These are phyloP conservation scores for Barbarea vulgaris DNA, from an alignment of 345 rosid species.

Conservation along the genomic window DNA sequence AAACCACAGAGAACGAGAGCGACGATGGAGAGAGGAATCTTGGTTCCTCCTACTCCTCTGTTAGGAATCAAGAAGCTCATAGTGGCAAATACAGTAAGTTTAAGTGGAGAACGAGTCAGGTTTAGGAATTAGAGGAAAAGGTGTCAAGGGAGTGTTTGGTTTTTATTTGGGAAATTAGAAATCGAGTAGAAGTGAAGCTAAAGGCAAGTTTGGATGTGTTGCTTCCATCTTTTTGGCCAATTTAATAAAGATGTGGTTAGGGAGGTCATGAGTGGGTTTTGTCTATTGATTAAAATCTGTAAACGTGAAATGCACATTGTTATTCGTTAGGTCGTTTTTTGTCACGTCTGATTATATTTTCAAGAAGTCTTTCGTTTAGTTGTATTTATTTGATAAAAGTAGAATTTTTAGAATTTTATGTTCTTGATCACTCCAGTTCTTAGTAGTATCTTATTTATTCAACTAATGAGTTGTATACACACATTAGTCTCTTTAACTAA, in stretches of 20 bases:
- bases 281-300: constrained; percentile 20
- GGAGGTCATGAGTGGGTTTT: constrained; percentile 31
- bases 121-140: constrained; percentile 31
- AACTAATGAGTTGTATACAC: not conserved
- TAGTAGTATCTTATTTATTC: not conserved
- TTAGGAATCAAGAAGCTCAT: constrained; percentile 52
- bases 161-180: constrained; percentile 36
- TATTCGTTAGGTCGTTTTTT: not conserved
- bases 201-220: constrained; percentile 42
- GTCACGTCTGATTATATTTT: not conserved
- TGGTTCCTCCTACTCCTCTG: constrained; percentile 48
- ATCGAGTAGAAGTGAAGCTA: constrained; percentile 57
- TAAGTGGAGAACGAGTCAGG: not conserved
- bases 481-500: not conserved
- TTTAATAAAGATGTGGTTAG: constrained; percentile 32
- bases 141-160: constrained; percentile 36
- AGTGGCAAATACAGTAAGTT: constrained; percentile 5
- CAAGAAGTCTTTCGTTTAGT: not conserved
- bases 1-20: constrained; percentile 51
- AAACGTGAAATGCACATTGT: constrained; percentile 40
- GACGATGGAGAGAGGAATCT: constrained; percentile 60
- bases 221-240: constrained; percentile 33
- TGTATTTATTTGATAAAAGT: not conserved
- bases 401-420: not conserved
- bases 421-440: not conserved